Percentiles rank a stretch among this genome's conserved stretches.
Conservation (phyloP, 768 basidiomycete genomes). For the Leccinellum rugosiceps region DNA sequence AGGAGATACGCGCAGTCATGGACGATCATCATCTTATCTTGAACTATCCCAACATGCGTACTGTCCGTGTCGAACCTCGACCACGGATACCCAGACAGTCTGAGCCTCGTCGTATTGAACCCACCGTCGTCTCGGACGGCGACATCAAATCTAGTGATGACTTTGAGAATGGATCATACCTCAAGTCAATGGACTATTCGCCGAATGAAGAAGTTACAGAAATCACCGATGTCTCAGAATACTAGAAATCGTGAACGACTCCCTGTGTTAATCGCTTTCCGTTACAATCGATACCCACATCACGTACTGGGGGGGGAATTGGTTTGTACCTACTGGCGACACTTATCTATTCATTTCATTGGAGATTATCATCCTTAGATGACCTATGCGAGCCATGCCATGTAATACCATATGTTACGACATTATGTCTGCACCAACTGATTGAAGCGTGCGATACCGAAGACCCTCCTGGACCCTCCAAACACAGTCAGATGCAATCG, state of each 20-base stretch:
- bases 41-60: slow-evolving; percentile 54
- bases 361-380: slow-evolving; percentile 7
- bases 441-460: background rate
- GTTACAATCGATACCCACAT: slow-evolving; percentile 9
- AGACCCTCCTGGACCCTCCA: background rate
- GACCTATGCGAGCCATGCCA: slow-evolving; percentile 1
- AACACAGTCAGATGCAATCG: background rate
- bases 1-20: slow-evolving; percentile 69
- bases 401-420: background rate
- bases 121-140: slow-evolving; percentile 31
- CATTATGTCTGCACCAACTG: background rate
- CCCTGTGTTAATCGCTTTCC: slow-evolving; percentile 1
- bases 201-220: slow-evolving; percentile 24
- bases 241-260: slow-evolving; percentile 18
- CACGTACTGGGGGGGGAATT: slow-evolving; percentile 7
- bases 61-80: slow-evolving; percentile 33
- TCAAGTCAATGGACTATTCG: slow-evolving; percentile 24
- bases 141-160: slow-evolving; percentile 29
- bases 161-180: slow-evolving; percentile 24
- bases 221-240: slow-evolving; percentile 30
- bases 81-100: slow-evolving; percentile 19
- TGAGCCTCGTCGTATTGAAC: slow-evolving; percentile 32
- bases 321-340: slow-evolving; percentile 11
- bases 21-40: slow-evolving; percentile 57
- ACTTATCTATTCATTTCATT: slow-evolving; percentile 21